Conservation (phyloP, 768 basidiomycete species). For the Phanerochaete carnosa region DNA sequence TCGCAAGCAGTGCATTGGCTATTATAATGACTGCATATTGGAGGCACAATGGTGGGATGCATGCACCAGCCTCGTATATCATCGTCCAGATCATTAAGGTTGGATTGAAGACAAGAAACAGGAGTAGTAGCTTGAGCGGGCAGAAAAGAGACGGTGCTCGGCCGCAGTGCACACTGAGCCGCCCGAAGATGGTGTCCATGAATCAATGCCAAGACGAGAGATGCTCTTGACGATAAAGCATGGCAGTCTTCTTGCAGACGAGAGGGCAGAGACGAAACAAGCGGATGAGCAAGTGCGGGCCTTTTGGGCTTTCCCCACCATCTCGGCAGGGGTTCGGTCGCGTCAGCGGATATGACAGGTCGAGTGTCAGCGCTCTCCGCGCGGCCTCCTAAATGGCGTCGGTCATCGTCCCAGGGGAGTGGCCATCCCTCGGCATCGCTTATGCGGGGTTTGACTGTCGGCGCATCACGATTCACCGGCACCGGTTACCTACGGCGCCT, state of each 20-base stretch:
- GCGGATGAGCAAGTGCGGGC: not conserved
- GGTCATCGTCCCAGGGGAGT: no score
- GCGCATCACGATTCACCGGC: no score
- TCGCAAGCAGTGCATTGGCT: conserved; percentile 10
- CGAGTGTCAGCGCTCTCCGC: not conserved
- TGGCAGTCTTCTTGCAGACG: not conserved
- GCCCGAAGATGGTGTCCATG: conserved; percentile 3
- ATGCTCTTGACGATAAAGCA: not conserved
- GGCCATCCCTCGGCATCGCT: no score
- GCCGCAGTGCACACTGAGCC: not conserved
- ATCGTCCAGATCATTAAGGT: not conserved
- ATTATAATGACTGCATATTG: conserved; percentile 8
- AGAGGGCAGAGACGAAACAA: not conserved
- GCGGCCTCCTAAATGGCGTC: not conserved
- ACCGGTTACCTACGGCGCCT: no score
- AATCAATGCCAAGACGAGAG: not conserved
- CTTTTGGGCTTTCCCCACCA: not conserved
- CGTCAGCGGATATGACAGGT: conserved; percentile 8
- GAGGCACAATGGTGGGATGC: conserved; percentile 9
- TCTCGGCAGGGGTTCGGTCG: conserved; percentile 2
- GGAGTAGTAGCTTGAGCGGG: not conserved
- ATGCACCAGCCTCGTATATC: not conserved
- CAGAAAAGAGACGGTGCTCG: not conserved
- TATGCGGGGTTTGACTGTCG: no score
- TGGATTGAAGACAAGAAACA: not conserved